A percentile compares a stretch with the other conserved stretches of the same genome.
Conservation (phyloP, 306 rosid species). For the Hippophae tibetana region DNA sequence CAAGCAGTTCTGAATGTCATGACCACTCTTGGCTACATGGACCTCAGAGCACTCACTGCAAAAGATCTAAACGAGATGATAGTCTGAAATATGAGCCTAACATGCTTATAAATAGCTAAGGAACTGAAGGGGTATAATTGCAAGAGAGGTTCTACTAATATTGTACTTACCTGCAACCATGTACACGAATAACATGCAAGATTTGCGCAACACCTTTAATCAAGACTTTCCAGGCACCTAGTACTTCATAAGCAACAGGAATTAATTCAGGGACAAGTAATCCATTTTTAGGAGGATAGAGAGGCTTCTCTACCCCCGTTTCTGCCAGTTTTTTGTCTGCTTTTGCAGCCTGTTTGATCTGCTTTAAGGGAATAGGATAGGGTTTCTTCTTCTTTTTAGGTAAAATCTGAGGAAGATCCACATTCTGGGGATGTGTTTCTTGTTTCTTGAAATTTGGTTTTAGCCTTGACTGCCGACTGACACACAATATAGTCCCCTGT, state of each 20-base stretch:
- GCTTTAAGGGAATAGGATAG: slow-evolving; percentile 65
- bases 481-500: slow-evolving; percentile 26
- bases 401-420: slow-evolving; percentile 55
- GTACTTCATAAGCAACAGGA: slow-evolving; percentile 75
- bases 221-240: slow-evolving; percentile 82
- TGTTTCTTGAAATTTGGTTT: slow-evolving; percentile 27
- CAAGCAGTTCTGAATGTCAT: slow-evolving; percentile 55
- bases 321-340: slow-evolving; percentile 58
- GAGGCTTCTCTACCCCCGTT: slow-evolving; percentile 79
- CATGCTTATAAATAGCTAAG: neutral
- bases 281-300: slow-evolving; percentile 79
- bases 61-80: slow-evolving; percentile 16
- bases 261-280: slow-evolving; percentile 64
- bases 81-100: neutral
- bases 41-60: slow-evolving; percentile 94
- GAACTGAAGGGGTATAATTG: neutral
- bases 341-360: slow-evolving; percentile 57
- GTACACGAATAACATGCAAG: slow-evolving; percentile 62
- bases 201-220: slow-evolving; percentile 71
- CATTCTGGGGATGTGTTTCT: slow-evolving; percentile 48
- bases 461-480: slow-evolving; percentile 35
- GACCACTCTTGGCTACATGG: slow-evolving; percentile 64
- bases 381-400: slow-evolving; percentile 88
- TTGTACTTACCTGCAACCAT: slow-evolving; percentile 71
- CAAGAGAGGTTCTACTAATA: slow-evolving; percentile 2